Evolutionary conservation across 1,284 basidiomycete species (phyloP).

Genomic region (Pterulicium gracile): DNA sequence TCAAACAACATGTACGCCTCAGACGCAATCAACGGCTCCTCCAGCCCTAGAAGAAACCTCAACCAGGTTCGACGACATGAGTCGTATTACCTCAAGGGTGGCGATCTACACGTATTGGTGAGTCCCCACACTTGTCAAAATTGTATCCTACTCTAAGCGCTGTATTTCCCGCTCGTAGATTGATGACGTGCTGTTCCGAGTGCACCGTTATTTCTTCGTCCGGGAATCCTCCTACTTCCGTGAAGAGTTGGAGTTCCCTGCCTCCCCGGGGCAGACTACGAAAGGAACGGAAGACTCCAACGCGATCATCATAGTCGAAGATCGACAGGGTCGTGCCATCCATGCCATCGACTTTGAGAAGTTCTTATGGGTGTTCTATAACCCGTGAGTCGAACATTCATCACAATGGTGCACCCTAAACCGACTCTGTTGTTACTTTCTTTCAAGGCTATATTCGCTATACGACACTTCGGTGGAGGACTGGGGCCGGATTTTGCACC

Average conservation of each 20-base stretch:
- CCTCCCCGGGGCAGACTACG: slow-evolving; percentile 32
- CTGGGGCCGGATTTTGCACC: slow-evolving; percentile 11
- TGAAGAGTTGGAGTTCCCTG: slow-evolving; percentile 28
- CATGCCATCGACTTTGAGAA: slow-evolving; percentile 38
- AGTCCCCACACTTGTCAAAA: not conserved
- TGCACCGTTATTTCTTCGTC: slow-evolving; percentile 56
- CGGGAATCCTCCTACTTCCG: slow-evolving; percentile 48
- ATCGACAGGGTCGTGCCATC: slow-evolving; percentile 13
- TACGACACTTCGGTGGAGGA: slow-evolving; percentile 9
- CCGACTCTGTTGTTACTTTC: not conserved
- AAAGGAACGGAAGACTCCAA: slow-evolving; percentile 33
- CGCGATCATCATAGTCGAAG: slow-evolving; percentile 39
- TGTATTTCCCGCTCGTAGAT: slow-evolving; percentile 2
- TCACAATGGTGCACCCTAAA: not conserved
- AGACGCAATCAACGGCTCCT: not conserved
- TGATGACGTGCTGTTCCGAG: slow-evolving; percentile 22
- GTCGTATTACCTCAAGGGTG: slow-evolving; percentile 1
- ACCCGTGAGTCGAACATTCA: slow-evolving; percentile 10
- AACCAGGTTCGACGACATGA: not conserved
- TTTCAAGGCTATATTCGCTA: slow-evolving; percentile 10
- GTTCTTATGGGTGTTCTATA: slow-evolving; percentile 22
- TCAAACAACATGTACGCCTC: too few relatives aligned
- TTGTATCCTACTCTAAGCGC: not conserved
- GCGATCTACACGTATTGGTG: slow-evolving; percentile 1
- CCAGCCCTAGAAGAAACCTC: not conserved